Evolutionary conservation across 2,329 filamentous ascomycete genomes (phyloP).

Genomic region (Emmonsiellopsis sp.): DNA sequence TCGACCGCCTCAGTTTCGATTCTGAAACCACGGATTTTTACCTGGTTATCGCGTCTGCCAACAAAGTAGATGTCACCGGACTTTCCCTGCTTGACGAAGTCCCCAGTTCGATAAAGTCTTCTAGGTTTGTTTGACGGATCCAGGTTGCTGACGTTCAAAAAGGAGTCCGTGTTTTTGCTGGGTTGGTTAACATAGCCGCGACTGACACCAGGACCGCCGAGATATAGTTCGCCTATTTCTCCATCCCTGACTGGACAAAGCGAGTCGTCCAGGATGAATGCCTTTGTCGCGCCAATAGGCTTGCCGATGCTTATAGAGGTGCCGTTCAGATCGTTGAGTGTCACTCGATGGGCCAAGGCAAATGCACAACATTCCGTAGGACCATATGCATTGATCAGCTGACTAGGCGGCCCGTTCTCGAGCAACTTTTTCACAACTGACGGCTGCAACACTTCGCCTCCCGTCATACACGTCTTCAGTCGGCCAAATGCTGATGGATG

Average conservation of each 20-base stretch:
- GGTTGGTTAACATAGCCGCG: constrained; percentile 57
- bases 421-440: constrained; percentile 12
- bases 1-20: constrained; percentile 87
- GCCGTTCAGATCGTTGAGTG: constrained; percentile 9
- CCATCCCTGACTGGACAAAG: constrained; percentile 7
- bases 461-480: constrained; percentile 9
- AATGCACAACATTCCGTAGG: constrained; percentile 17
- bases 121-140: constrained; percentile 59
- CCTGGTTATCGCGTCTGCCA: constrained; percentile 69
- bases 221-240: constrained; percentile 15
- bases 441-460: constrained; percentile 15
- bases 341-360: constrained; percentile 12
- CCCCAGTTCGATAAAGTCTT: constrained; percentile 70
- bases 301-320: constrained; percentile 2
- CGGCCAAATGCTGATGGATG: constrained; percentile 10
- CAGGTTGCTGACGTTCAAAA: constrained; percentile 63
- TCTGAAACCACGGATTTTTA: constrained; percentile 84
- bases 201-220: constrained; percentile 54
- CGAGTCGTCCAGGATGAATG: constrained; percentile 11
- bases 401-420: constrained; percentile 9
- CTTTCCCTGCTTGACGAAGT: constrained; percentile 58
- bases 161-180: constrained; percentile 58
- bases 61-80: constrained; percentile 60
- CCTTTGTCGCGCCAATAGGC: constrained; percentile 6
- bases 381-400: constrained; percentile 18